Evolutionary conservation across 2,329 filamentous ascomycete genomes (phyloP).

Genomic region (Periconia macrospinosa): DNA sequence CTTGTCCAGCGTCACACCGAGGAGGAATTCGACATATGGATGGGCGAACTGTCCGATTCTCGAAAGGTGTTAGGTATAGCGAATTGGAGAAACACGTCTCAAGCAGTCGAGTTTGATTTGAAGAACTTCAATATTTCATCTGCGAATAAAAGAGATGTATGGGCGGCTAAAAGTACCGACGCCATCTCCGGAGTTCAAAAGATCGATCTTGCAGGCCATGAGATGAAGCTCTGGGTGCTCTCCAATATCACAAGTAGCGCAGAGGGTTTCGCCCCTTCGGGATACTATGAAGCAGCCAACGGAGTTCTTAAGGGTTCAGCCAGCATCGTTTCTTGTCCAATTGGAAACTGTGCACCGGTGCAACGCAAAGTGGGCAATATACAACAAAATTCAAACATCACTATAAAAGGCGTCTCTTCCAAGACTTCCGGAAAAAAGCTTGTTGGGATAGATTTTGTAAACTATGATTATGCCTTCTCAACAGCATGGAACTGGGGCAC

Average conservation of each 20-base stretch:
- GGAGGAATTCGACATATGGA: constrained; percentile 43
- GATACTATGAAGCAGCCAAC: constrained; percentile 36
- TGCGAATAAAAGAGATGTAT: constrained; percentile 42
- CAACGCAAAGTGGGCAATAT: constrained; percentile 39
- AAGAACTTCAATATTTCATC: constrained; percentile 31
- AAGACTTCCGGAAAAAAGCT: constrained; percentile 29
- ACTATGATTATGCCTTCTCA: constrained; percentile 43
- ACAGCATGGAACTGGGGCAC: constrained; percentile 36
- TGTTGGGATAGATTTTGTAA: constrained; percentile 44
- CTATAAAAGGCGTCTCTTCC: constrained; percentile 30
- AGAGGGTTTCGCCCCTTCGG: constrained; percentile 12
- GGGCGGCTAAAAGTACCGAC: constrained; percentile 30
- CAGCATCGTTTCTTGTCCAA: constrained; percentile 22
- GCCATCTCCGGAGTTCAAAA: constrained; percentile 15
- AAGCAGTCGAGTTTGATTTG: constrained; percentile 36
- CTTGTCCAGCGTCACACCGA: constrained; percentile 47
- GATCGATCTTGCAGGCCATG: constrained; percentile 24
- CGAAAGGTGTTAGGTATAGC: constrained; percentile 41
- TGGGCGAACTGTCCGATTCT: constrained; percentile 39
- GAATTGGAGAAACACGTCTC: constrained; percentile 41
- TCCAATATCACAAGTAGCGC: constrained; percentile 30
- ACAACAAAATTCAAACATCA: constrained; percentile 23
- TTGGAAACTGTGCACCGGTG: constrained; percentile 29
- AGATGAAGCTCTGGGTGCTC: constrained; percentile 37
- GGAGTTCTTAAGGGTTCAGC: constrained; percentile 37